A percentile compares a stretch with the other conserved stretches of the same genome.
Conservation (phyloP, 139 green algal species). For the Pleodorina starrii region DNA sequence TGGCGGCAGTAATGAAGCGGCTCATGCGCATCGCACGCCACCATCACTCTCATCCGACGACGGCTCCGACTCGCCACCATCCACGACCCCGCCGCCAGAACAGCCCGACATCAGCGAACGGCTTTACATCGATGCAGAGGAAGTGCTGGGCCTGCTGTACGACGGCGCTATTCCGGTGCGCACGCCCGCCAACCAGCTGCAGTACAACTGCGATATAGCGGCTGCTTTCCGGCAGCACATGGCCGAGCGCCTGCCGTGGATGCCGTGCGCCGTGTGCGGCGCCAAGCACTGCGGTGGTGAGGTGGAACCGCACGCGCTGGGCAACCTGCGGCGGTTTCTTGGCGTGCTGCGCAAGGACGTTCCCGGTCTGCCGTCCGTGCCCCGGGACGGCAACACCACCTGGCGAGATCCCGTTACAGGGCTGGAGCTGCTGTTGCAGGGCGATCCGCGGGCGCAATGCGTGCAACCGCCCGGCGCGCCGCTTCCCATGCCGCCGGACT, state of each 20-base stretch:
- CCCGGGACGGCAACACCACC: not conserved
- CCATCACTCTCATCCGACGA: no score
- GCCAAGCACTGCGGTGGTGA: not conserved
- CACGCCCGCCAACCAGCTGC: not conserved
- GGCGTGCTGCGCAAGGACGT: not conserved
- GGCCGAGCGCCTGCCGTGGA: not conserved
- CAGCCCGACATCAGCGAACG: not conserved
- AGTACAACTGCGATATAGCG: not conserved
- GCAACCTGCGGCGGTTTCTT: not conserved
- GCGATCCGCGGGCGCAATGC: not conserved
- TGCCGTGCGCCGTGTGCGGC: not conserved
- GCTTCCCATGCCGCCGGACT: not conserved
- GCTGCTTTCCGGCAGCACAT: not conserved
- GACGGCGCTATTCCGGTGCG: not conserved
- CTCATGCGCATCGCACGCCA: no score
- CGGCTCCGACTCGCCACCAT: no score
- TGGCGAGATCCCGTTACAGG: not conserved
- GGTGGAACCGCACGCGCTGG: not conserved
- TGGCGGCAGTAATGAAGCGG: no score
- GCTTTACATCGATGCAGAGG: not conserved
- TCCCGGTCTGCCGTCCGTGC: not conserved
- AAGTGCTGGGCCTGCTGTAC: not conserved
- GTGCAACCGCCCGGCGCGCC: not conserved
- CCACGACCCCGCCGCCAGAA: no score
- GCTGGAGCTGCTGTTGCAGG: not conserved